Percentiles rank a stretch among this genome's conserved stretches.
phyloP scores from a whole-genome alignment of 768 basidiomycete species.

The Podaxis sp. region DNA sequence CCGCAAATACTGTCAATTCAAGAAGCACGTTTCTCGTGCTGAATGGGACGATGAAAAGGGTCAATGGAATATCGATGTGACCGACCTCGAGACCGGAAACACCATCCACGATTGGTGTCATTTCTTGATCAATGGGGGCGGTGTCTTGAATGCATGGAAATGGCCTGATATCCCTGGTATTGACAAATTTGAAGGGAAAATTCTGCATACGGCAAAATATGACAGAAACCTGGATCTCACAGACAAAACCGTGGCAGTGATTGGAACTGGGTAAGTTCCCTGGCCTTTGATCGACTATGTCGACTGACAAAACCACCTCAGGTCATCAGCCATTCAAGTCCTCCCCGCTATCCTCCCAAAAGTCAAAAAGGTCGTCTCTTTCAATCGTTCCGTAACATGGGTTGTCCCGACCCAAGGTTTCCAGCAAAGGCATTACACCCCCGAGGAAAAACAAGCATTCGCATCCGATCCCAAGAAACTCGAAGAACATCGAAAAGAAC shows the following conservation, averaged over 20 bases:
- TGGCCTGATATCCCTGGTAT: constrained; percentile 38
- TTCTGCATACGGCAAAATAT: constrained; percentile 36
- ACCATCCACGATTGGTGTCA: constrained; percentile 26
- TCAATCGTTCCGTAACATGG: constrained; percentile 29
- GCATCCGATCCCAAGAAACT: constrained; percentile 32
- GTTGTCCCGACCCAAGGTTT: constrained; percentile 21
- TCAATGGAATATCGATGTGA: constrained; percentile 29
- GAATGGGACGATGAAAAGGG: constrained; percentile 28
- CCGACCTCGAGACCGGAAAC: constrained; percentile 18
- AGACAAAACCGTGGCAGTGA: constrained; percentile 35
- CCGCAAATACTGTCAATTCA: constrained; percentile 28
- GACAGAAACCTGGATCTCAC: constrained; percentile 25
- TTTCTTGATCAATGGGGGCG: constrained; percentile 31
- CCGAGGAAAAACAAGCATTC: constrained; percentile 39
- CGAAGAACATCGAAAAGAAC: constrained; percentile 34
- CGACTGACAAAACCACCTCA: neutral
- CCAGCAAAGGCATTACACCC: constrained; percentile 26
- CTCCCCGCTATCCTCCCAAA: constrained; percentile 27
- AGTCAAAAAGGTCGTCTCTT: constrained; percentile 31
- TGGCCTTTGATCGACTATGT: neutral
- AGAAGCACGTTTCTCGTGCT: constrained; percentile 26
- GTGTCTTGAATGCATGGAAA: constrained; percentile 36
- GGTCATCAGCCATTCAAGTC: constrained; percentile 29
- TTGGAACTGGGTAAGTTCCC: constrained; percentile 34
- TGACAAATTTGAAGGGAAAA: constrained; percentile 27